A percentile compares a stretch with the other conserved stretches of the same genome.
phyloP scores from a whole-genome alignment of 2,329 filamentous ascomycete genomes.

The Fusarium miscanthi region DNA sequence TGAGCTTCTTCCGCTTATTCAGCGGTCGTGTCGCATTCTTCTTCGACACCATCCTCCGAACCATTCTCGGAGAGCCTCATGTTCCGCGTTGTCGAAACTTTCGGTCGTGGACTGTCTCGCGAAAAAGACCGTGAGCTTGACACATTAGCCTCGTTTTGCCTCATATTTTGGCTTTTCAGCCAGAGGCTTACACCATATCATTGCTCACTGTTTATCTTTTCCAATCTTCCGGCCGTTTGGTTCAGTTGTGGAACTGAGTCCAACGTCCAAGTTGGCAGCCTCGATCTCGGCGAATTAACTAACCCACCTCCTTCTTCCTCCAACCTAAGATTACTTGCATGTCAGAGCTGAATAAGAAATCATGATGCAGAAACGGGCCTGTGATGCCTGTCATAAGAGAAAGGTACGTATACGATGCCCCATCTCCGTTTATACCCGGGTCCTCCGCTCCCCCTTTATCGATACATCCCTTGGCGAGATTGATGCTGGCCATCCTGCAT shows the following conservation, averaged over 20 bases:
- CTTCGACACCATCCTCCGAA: constrained; percentile 5
- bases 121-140: not conserved
- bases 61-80: constrained; percentile 7
- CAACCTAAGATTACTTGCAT: not conserved
- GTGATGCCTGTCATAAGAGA: constrained; percentile 41
- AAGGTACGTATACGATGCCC: constrained; percentile 34
- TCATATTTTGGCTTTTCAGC: not conserved
- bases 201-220: not conserved
- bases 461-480: constrained; percentile 15
- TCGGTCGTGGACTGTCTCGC: not conserved
- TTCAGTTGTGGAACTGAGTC: not conserved
- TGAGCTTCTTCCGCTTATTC: constrained; percentile 16
- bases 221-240: not conserved
- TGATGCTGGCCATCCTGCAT: not conserved
- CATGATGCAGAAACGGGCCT: constrained; percentile 36
- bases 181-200: not conserved
- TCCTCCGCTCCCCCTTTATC: not conserved
- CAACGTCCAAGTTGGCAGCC: not conserved
- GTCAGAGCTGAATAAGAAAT: not conserved
- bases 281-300: not conserved
- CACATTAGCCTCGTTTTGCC: not conserved
- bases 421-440: not conserved
- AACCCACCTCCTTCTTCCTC: not conserved
- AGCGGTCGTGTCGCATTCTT: constrained; percentile 17
- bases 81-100: constrained; percentile 11